Conservation (phyloP, 805 yeast species). For the Metschnikowia henanensis region DNA sequence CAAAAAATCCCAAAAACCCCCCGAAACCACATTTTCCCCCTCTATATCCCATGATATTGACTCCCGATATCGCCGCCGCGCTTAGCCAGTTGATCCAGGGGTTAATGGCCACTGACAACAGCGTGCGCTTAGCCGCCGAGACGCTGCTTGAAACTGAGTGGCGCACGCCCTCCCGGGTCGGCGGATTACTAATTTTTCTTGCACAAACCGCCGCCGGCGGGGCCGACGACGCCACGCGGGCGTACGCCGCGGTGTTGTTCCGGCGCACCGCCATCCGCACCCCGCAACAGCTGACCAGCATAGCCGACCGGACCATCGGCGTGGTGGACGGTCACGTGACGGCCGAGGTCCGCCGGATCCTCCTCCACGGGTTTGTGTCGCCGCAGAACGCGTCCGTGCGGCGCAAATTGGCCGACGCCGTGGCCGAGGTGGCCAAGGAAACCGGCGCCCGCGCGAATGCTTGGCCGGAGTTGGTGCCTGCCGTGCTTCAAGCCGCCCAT, state of each 20-base stretch:
- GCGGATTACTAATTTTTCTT: slow-evolving; percentile 68
- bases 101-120: slow-evolving; percentile 78
- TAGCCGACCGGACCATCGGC: slow-evolving; percentile 79
- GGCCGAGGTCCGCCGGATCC: slow-evolving; percentile 58
- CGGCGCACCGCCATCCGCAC: slow-evolving; percentile 82
- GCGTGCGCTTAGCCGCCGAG: slow-evolving; percentile 77
- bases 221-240: slow-evolving; percentile 53
- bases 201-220: slow-evolving; percentile 77
- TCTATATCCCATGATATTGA: neutral
- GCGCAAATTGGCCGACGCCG: slow-evolving; percentile 91
- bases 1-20: too few relatives aligned
- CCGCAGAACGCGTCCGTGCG: slow-evolving; percentile 75
- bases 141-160: slow-evolving; percentile 69
- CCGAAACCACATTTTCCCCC: neutral
- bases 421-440: slow-evolving; percentile 83
- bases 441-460: slow-evolving; percentile 45
- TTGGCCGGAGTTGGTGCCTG: slow-evolving; percentile 82
- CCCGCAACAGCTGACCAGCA: slow-evolving; percentile 64
- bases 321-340: slow-evolving; percentile 58
- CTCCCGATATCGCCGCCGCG: slow-evolving; percentile 9
- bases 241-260: slow-evolving; percentile 79
- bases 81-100: slow-evolving; percentile 34
- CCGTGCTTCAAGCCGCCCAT: slow-evolving; percentile 65
- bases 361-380: slow-evolving; percentile 71
- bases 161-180: slow-evolving; percentile 68